phyloP scores from a whole-genome alignment of 768 basidiomycete genomes.

The Trametes coccinea region DNA sequence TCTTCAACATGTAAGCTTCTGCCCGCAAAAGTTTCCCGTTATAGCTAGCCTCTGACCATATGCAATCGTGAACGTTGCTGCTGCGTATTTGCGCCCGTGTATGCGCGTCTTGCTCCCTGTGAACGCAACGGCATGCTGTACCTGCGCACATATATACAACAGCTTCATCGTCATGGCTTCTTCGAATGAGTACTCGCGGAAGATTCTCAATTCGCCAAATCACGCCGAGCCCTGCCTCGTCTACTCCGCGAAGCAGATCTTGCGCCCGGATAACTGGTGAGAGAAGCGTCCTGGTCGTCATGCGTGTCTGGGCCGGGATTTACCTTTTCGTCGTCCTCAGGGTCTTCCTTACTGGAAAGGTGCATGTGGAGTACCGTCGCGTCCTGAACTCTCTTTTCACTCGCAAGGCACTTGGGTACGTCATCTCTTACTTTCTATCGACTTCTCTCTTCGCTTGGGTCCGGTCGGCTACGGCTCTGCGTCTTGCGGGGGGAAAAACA shows the following conservation, averaged over 20 bases:
- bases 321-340: slow-evolving; percentile 39
- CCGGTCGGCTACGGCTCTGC: neutral
- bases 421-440: slow-evolving; percentile 15
- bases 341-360: slow-evolving; percentile 97
- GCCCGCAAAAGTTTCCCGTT: neutral
- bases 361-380: slow-evolving; percentile 90
- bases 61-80: neutral
- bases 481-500: neutral
- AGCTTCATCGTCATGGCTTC: slow-evolving; percentile 99
- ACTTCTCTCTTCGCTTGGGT: neutral
- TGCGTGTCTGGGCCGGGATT: neutral
- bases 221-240: slow-evolving; percentile 95
- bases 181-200: slow-evolving; percentile 88
- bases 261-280: slow-evolving; percentile 86
- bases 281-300: slow-evolving; percentile 15
- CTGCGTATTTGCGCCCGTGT: slow-evolving; percentile 1
- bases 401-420: slow-evolving; percentile 85
- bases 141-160: slow-evolving; percentile 37
- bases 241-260: slow-evolving; percentile 83
- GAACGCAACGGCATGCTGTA: neutral
- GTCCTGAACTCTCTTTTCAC: slow-evolving; percentile 92
- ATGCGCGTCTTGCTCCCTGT: neutral
- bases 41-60: slow-evolving; percentile 18
- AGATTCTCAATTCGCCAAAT: slow-evolving; percentile 92
- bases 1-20: slow-evolving; percentile 86